phyloP scores from a whole-genome alignment of 805 yeast genomes.

The Cyberlindnera euphorbiiphila region DNA sequence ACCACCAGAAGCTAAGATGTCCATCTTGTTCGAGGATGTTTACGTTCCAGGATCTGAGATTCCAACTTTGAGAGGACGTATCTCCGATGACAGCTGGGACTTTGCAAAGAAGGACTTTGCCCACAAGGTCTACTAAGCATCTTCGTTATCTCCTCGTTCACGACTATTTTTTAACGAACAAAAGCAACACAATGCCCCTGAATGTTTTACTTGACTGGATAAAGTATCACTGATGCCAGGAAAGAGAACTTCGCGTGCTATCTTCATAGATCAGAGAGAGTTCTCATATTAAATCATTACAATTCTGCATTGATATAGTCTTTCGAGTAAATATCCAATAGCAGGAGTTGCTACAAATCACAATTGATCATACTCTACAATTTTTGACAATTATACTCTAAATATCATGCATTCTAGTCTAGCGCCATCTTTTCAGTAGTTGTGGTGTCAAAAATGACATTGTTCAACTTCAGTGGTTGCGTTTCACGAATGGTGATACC shows the following conservation, averaged over 20 bases:
- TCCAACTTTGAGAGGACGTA: conserved; percentile 92
- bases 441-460: conserved; percentile 8
- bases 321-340: too few species aligned
- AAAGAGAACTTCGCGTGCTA: too few species aligned
- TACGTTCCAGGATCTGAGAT: conserved; percentile 93
- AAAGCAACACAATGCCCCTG: too few species aligned
- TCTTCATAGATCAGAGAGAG: too few species aligned
- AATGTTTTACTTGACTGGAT: too few species aligned
- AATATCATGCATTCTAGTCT: conserved; percentile 8
- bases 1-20: conserved; percentile 94
- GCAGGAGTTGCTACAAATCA: too few species aligned
- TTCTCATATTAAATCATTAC: too few species aligned
- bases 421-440: conserved; percentile 16
- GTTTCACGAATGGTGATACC: conserved; percentile 65
- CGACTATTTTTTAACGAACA: too few species aligned
- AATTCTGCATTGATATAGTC: too few species aligned
- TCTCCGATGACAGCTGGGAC: conserved; percentile 92
- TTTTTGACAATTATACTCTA: neutral
- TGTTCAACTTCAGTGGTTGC: conserved; percentile 44
- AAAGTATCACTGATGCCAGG: too few species aligned
- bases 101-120: conserved; percentile 49
- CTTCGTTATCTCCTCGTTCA: too few species aligned
- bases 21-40: conserved; percentile 92
- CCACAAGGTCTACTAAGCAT: conserved; percentile 27
- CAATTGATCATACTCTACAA: too few species aligned